Base-by-base conservation (phyloP, 768 basidiomycete species). In the Serendipita sp. region DNA sequence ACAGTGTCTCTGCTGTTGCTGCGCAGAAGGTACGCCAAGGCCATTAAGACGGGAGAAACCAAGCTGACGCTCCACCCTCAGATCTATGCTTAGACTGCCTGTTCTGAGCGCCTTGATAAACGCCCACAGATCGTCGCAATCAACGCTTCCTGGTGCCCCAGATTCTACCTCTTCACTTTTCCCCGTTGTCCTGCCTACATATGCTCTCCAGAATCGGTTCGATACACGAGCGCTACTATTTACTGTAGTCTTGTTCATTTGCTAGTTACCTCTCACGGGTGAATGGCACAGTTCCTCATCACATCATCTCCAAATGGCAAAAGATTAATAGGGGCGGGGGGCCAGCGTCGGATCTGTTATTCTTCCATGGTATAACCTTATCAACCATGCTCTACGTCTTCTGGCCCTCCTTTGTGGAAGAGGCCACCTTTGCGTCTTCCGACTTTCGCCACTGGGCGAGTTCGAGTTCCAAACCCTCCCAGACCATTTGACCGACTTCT, bases 401-500 rank as follows among this genome's bases (percentile, higher is more conserved):
- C 38, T 38, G 38, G 38, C 38, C 38, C 38, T 48, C 9, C 26
- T 20, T 48, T 28, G 45, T 5, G 26, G 20, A 7, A 9, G 45
- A 48, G n/a, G 45, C 45, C 45, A 9, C 20, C 38, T 38, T 38
- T 22, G n/a, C 45, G n/a, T 50, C 45, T 31, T 58, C 53, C 4
- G 53, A 9, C 30, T 24, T 58, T 30, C 53, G 20, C 87, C 88
- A 89, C 41, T 72, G 71, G 71, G 82, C 86, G 68, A 90, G 70
- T 33, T 77, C 80, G 33, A 66, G 74, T 71, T 90, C 88, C 67
- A 85, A 85, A 51, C 77, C 77, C 73, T 90, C 89, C 89, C 89
- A 90, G 1, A 90, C 66, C 2, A 53, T 63, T 42, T 64, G 3
- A 13, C 67, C 67, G 17, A 66, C 64, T 28, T 76, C 70, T 70